These are phyloP conservation scores for Ophiognomonia clavigignenti-juglandacearum DNA, from an alignment of 2,329 filamentous ascomycete genomes.

Conservation along the genomic window DNA sequence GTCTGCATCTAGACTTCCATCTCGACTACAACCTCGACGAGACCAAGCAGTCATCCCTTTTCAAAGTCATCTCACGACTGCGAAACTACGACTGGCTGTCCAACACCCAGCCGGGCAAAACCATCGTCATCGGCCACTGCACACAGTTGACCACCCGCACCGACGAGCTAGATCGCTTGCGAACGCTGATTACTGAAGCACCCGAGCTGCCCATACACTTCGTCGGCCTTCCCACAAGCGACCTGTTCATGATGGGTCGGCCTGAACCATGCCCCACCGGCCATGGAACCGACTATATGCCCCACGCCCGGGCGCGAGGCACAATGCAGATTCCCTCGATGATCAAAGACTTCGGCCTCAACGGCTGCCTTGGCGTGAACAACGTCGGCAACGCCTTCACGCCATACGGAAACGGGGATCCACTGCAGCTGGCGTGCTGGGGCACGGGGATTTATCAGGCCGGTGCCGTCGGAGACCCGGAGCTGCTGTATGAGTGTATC, in stretches of 20 bases:
- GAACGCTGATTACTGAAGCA: conserved; percentile 35
- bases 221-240: conserved; percentile 65
- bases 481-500: conserved; percentile 45
- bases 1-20: conserved; percentile 63
- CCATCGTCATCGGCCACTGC: conserved; percentile 62
- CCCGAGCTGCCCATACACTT: conserved; percentile 56
- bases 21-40: conserved; percentile 63
- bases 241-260: conserved; percentile 66
- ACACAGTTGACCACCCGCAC: conserved; percentile 58
- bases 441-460: conserved; percentile 65
- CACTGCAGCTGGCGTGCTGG: conserved; percentile 55
- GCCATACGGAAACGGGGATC: conserved; percentile 63
- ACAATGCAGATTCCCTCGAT: conserved; percentile 58
- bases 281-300: not conserved
- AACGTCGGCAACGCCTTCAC: conserved; percentile 75
- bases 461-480: conserved; percentile 54
- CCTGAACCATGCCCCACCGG: conserved; percentile 15
- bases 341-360: conserved; percentile 52
- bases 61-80: conserved; percentile 25
- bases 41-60: conserved; percentile 37
- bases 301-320: conserved; percentile 40
- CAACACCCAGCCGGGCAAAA: conserved; percentile 33
- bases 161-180: conserved; percentile 45
- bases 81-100: conserved; percentile 37
- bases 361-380: conserved; percentile 61